These are phyloP conservation scores for Dissophora globulifera DNA, from an alignment of 192 early-diverging fungal species.

Conservation along the genomic window DNA sequence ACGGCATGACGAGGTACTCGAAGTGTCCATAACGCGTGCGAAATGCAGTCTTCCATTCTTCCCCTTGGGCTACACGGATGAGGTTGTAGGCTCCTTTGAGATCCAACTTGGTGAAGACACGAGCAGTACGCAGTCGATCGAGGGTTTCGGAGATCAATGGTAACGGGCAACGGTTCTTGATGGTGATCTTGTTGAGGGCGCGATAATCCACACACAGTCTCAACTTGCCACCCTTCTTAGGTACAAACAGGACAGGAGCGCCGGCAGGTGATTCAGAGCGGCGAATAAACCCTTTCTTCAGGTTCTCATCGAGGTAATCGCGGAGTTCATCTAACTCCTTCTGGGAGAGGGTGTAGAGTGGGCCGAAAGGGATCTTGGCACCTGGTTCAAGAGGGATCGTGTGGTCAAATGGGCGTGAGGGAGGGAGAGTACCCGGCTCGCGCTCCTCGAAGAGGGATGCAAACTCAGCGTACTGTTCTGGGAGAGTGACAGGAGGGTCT, in stretches of 20 bases:
- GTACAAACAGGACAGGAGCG: slow-evolving; percentile 57
- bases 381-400: not conserved
- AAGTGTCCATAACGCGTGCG: slow-evolving; percentile 46
- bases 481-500: not conserved
- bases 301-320: not conserved
- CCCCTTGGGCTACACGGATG: slow-evolving; percentile 38
- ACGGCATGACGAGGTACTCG: slow-evolving; percentile 69
- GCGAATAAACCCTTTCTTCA: slow-evolving; percentile 34
- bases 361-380: not conserved
- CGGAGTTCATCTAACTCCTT: not conserved
- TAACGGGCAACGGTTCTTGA: slow-evolving; percentile 60
- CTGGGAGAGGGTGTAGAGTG: not conserved
- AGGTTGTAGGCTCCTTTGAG: slow-evolving; percentile 56
- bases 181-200: slow-evolving; percentile 59
- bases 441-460: not conserved
- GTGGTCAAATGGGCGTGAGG: not conserved
- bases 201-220: slow-evolving; percentile 64
- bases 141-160: slow-evolving; percentile 62
- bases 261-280: slow-evolving; percentile 50
- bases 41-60: slow-evolving; percentile 45
- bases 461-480: not conserved
- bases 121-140: slow-evolving; percentile 32
- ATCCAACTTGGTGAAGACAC: slow-evolving; percentile 60
- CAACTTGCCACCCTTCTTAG: slow-evolving; percentile 61
- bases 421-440: not conserved